Conservation (phyloP, 2,329 filamentous ascomycete species). For the Talaromyces sp. region DNA sequence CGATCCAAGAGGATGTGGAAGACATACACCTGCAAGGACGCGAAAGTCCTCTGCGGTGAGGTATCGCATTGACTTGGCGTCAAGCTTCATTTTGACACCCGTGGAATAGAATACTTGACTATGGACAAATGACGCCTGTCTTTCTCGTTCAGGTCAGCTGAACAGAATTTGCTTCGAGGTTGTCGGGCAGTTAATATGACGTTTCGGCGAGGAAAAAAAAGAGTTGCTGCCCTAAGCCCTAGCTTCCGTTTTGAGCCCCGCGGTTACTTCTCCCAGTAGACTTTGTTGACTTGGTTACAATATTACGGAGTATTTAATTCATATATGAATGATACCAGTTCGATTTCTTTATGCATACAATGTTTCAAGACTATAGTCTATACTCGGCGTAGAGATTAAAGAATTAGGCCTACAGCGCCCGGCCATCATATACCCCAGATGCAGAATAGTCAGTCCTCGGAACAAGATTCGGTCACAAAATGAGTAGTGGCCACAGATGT, state of each 20-base stretch:
- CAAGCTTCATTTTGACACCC: constrained; percentile 71
- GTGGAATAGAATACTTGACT: not conserved
- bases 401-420: not conserved
- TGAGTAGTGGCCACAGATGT: not conserved
- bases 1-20: constrained; percentile 19
- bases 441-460: not conserved
- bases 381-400: constrained; percentile 13
- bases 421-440: not conserved
- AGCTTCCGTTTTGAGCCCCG: constrained; percentile 22
- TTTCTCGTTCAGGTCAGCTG: not conserved
- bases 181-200: constrained; percentile 6
- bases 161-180: constrained; percentile 3
- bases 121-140: not conserved
- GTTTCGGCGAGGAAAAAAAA: constrained; percentile 20
- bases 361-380: constrained; percentile 1
- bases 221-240: constrained; percentile 35
- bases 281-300: not conserved
- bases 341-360: constrained; percentile 5
- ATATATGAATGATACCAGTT: not conserved
- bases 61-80: constrained; percentile 89
- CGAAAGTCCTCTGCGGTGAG: constrained; percentile 90
- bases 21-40: constrained; percentile 78
- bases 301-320: not conserved
- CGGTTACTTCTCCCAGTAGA: not conserved
- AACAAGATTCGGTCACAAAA: not conserved